Base-by-base conservation (phyloP, 2,329 filamentous ascomycete species). In the Gliomastix tumulicola region DNA sequence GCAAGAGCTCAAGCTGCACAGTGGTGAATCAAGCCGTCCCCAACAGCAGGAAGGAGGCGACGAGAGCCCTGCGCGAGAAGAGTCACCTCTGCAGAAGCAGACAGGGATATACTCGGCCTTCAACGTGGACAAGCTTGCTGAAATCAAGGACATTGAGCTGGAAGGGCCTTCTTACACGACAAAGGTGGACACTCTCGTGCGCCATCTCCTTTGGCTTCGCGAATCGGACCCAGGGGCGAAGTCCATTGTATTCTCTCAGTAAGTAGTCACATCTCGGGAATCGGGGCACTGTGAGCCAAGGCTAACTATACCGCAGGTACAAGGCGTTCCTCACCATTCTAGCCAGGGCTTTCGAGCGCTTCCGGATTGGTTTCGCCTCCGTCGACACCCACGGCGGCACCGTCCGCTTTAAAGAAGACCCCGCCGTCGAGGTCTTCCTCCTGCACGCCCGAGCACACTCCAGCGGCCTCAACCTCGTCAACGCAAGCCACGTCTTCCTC, bases 401-500 rank as follows among this genome's bases (percentile, higher is more conserved):
- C 43, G 68, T 79, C 22, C 75, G 63, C 7, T 98, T 97, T 68
- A 87, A 84, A 48, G 68, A 78, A 4, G 81, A 96, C 43, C 74
- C 86, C 2, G 58, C 64, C 4, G 59, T 83, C 6, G 88, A 96
- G 55, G 89, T 84, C 48, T 90, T 98, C 48, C 69, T 97, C 4
- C 72, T 98, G 12, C 88, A 96, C 53, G 89, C 89, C 6, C 85
- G 88, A 45, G 84, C 87, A 0, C 87, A 95, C 54, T 84, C 87
- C 0, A 89, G 85, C 2, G 92, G 92, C 0, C 69, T 98, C 21
- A 97, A 94, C 43, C 74, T 98, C 1, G 84, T 95, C 45, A 90
- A 94, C 49, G 92, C 90, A 5, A 95, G 80, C 33, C 88, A 97
- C 53, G 88, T 97, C 2, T 94, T 97, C 53, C 73, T 98, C 5